Evolutionary conservation across 345 rosid species (phyloP).

Genomic region (Populus pruinosa): DNA sequence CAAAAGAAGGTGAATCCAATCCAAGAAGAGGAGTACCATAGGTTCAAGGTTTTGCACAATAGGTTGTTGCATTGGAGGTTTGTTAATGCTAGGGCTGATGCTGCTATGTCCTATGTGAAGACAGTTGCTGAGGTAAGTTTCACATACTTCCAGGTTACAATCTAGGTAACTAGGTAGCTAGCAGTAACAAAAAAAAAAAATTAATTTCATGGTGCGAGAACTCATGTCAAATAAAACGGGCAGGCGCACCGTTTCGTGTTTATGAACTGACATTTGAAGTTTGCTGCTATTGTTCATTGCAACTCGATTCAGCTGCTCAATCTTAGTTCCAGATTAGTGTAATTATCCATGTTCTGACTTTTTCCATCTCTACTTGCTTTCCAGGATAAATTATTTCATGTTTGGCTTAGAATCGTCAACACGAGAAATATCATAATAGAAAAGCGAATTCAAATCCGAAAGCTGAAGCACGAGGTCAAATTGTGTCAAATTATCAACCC

Average conservation of each 20-base stretch:
- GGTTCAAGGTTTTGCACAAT: conserved; percentile 41
- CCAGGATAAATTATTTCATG: conserved; percentile 52
- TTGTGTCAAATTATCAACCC: conserved; percentile 37
- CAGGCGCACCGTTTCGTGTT: no score
- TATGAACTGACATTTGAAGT: no score
- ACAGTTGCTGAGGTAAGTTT: conserved; percentile 42
- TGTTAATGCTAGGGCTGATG: conserved; percentile 52
- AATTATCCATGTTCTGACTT: no score
- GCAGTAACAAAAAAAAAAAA: no score
- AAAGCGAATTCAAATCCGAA: conserved; percentile 38
- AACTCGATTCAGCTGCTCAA: no score
- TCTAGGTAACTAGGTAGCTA: no score
- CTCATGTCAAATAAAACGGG: no score
- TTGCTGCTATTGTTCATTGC: no score
- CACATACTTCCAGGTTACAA: neutral
- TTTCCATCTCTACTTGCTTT: neutral
- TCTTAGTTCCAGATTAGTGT: no score
- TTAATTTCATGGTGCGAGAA: no score
- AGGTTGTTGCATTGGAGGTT: conserved; percentile 62
- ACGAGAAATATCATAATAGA: conserved; percentile 40
- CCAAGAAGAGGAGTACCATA: conserved; percentile 52
- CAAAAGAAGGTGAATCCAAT: conserved; percentile 55
- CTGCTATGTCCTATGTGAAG: conserved; percentile 33
- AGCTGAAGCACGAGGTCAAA: conserved; percentile 42
- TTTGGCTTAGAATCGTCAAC: conserved; percentile 44